Conservation (phyloP, 768 basidiomycete species). For the Cytidiella melzeri region DNA sequence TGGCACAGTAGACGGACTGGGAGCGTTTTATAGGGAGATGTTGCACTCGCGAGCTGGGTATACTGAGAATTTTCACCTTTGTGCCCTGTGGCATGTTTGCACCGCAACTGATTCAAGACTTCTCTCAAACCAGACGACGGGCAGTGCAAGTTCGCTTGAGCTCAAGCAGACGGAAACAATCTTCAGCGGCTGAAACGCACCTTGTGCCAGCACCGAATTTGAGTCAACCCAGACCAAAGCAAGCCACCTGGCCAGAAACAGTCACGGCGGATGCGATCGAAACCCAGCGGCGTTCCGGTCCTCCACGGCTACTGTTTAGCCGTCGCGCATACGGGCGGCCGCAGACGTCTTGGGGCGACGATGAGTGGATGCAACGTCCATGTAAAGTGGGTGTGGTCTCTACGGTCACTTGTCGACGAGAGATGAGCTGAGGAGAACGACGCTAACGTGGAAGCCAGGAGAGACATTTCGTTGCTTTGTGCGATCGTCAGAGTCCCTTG, state of each 20-base stretch:
- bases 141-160: not conserved
- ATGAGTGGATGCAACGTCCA: not conserved
- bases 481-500: too few relatives aligned
- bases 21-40: slow-evolving; percentile 1
- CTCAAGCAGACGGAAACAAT: not conserved
- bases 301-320: too few relatives aligned
- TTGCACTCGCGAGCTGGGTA: not conserved
- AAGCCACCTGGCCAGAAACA: not conserved
- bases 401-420: not conserved
- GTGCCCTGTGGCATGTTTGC: too few relatives aligned
- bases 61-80: not conserved
- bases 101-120: too few relatives aligned
- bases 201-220: not conserved
- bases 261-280: not conserved
- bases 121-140: not conserved
- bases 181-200: not conserved
- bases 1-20: not conserved
- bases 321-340: too few relatives aligned
- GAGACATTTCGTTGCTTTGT: too few relatives aligned
- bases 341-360: not conserved
- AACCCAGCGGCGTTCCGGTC: not conserved
- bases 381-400: not conserved
- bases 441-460: not conserved
- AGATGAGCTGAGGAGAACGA: not conserved
- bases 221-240: not conserved